Evolutionary conservation across 2,329 filamentous ascomycete genomes (phyloP), one percentile per base, ranked within the genome.

Genomic region (Colletotrichum trifolii): DNA sequence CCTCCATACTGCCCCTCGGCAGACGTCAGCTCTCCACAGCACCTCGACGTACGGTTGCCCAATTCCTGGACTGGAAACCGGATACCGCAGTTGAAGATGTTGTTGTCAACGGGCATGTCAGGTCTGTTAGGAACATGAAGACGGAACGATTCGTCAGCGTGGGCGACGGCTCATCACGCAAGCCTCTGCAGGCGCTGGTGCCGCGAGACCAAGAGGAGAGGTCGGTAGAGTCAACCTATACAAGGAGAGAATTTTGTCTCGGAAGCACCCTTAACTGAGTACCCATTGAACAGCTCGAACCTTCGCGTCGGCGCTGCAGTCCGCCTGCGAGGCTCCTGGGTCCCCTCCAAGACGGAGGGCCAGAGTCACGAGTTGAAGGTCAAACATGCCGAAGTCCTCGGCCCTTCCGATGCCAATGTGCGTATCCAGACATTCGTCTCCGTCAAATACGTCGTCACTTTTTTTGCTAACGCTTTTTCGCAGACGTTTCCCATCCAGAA

Each of bases 401-500:
- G 95, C 49, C 81, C 87, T 45, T 92, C 94, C 55, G 90, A 97
- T 80, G 85, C 93, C 70, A 87, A 90, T 78, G 93, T 96, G 83
- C 77, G 88, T 79, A 73, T 67, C 5, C 11, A 9, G 8, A 13
- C 11, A 11, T 35, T 48, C 63, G 59, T 38, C 58, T 57, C 58
- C 38, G 62, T 71, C 13, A 64, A 48, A 56, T 64, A 5, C 25
- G 25, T 25, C 25, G 25, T 25, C 25, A 25, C 25, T 25, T 25
- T 25, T 25, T 5, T 25, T 25, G 25, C 25, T 25, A 25, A 25
- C 25, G 25, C n/a, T 13, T 43, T 15, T 9, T 39, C 49, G 66
- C 73, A 98, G 92, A 92, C 90, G 68, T 97, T 93, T 74, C 96
- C 96, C 3, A 88, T 99, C 33, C 96, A 99, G 79, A 97, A 97